Evolutionary conservation across 495 filamentous ascomycete species (phyloP), one percentile per base, ranked within the genome.

Genomic region (Daldinia vernicosa): DNA sequence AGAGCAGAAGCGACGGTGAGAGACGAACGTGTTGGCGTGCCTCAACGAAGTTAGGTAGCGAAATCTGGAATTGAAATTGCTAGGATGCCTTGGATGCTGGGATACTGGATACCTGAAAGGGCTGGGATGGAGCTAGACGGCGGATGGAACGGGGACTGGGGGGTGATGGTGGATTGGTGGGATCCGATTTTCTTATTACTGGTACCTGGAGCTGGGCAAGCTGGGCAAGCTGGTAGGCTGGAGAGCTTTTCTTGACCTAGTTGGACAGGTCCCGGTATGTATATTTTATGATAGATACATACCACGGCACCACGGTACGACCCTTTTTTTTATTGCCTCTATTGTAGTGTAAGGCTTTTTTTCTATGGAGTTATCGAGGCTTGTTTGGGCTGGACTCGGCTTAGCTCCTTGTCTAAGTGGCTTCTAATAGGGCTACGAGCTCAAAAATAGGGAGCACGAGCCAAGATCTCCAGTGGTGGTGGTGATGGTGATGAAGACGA

Each of bases 11-110:
- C 62, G 68, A 66, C 58, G 58, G 53, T 64, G 50, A 68, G 47
- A 71, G 50, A 64, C 64, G 60, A 58, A 69, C 60, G 60, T 64
- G 60, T 66, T 69, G 61, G 65, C 57, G 60, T 69, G 27, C 27
- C 27, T 17, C 27, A n/a, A 47, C 43, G 54, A 68, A 61, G 60
- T n/a, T n/a, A n/a, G n/a, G n/a, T 68, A 61, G 60, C 69, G 55
- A 60, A 55, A 66, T 69, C 55, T 69, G 43, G 24, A 55, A 72
- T 64, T 67, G 70, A 72, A 72, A 72, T 72, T 72, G 60, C 64
- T 47, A 56, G 64, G 70, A 73, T 73, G 70, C 56, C 56, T 17
- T 2, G 12, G 37, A 30, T 30, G 28, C 6, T 6, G 4, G 26
- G 26, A 27, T 27, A 27, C 32, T 12, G 68, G 69, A 71, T 67